Evolutionary conservation across 2,329 filamentous ascomycete genomes (phyloP).

Genomic region (Grosmannia clavigera): DNA sequence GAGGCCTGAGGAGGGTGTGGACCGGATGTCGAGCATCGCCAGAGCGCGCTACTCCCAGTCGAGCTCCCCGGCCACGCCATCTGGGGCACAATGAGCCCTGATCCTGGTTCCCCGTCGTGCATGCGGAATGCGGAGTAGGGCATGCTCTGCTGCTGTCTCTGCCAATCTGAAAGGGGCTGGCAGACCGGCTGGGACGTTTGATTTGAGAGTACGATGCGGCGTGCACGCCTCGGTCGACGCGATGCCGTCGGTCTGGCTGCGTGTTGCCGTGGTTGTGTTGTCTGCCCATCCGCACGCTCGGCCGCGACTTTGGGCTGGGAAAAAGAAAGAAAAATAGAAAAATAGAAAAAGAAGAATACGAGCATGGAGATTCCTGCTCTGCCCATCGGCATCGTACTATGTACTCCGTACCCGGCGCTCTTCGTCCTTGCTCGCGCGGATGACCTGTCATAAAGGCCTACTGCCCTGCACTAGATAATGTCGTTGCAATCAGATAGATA

Average conservation of each 20-base stretch:
- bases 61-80: not conserved
- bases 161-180: too few species aligned
- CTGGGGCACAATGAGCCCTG: not conserved
- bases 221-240: too few species aligned
- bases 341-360: not conserved
- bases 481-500: not conserved
- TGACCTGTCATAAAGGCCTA: not conserved
- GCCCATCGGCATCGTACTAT: not conserved
- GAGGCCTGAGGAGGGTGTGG: not conserved
- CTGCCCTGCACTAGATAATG: too few species aligned
- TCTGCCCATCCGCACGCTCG: too few species aligned
- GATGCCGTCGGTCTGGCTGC: too few species aligned
- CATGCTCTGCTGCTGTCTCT: not conserved
- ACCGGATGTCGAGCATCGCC: not conserved
- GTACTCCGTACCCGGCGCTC: not conserved
- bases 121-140: not conserved
- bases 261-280: too few species aligned
- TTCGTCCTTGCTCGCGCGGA: not conserved
- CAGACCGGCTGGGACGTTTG: too few species aligned
- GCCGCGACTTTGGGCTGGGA: too few species aligned
- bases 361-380: not conserved
- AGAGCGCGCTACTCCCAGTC: not conserved
- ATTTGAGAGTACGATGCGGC: too few species aligned
- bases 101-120: not conserved
- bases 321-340: too few species aligned